Evolutionary conservation across 2,329 filamentous ascomycete genomes (phyloP), one percentile per base, ranked within the genome.

Genomic region (Monascus ruber): DNA sequence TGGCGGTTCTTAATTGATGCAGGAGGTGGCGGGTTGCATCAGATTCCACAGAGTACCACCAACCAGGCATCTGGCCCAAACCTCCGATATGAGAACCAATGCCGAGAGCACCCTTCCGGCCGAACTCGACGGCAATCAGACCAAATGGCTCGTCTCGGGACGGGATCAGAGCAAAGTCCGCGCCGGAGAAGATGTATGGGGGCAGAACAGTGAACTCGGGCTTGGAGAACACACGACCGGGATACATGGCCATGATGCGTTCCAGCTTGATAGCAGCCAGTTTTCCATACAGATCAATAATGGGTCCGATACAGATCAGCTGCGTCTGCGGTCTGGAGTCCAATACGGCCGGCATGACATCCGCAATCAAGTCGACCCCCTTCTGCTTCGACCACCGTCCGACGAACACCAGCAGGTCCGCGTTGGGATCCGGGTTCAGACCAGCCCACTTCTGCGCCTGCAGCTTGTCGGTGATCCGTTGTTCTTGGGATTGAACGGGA

Each of bases 351-450:
- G 78, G 76, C 57, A 81, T 77, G 31, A 81, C 75, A 50, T 82
- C 78, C 11, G 78, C 78, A 48, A 82, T 81, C 36, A 82, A 62
- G 53, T 83, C 78, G 37, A 82, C 69, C 38, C 78, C 78, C 55
- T 83, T 83, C 51, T 83, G 78, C 68, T 78, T 73, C 6, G 73
- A 78, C 79, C 78, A 83, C 45, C 78, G 72, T 42, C 78, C 78
- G 33, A 82, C 78, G 47, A 83, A 83, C 5, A 82, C 78, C 45
- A 82, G 72, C 5, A 83, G 65, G 42, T 82, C 76, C 2, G 79
- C 77, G 31, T 76, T 66, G 1, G 76, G 71, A 46, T 77, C 71
- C 38, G 76, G 68, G 2, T 79, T 66, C 2, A 83, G 65, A 10
- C 75, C 76, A 33, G 79, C 78, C 78, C 79, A 83, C 58, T 79